A percentile compares a stretch with the other conserved stretches of the same genome.
These are phyloP conservation scores for Leptoxyphium fumago DNA, from an alignment of 2,329 filamentous ascomycete species.

Conservation along the genomic window DNA sequence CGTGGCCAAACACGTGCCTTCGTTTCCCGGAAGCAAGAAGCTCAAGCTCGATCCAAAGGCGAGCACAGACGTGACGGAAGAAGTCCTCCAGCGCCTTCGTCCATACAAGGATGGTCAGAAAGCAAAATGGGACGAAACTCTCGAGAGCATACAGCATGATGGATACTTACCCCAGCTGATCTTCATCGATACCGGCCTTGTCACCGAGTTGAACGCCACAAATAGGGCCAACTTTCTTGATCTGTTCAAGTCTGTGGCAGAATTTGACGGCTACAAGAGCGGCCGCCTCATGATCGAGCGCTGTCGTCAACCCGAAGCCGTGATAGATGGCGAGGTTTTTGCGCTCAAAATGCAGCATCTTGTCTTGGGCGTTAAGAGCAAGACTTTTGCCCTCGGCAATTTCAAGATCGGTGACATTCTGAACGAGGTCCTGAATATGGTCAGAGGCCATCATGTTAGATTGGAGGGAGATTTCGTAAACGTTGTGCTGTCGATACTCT, in stretches of 20 bases:
- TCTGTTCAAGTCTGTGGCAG: conserved; percentile 86
- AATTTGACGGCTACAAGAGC: conserved; percentile 92
- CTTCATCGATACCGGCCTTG: conserved; percentile 92
- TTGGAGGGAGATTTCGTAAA: conserved; percentile 98
- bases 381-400: conserved; percentile 80
- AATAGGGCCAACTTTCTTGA: conserved; percentile 89
- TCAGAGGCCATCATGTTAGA: conserved; percentile 78
- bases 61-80: conserved; percentile 66
- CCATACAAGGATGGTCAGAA: conserved; percentile 52
- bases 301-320: conserved; percentile 80
- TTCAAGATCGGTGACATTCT: conserved; percentile 94
- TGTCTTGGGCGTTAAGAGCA: conserved; percentile 76
- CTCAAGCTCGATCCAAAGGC: conserved; percentile 25
- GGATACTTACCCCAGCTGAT: conserved; percentile 88
- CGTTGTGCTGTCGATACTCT: conserved; percentile 84
- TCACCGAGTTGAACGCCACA: conserved; percentile 76
- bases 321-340: conserved; percentile 80
- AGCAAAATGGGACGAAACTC: conserved; percentile 56
- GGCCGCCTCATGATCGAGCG: conserved; percentile 93
- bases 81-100: conserved; percentile 65
- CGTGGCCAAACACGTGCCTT: conserved; percentile 24
- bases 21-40: conserved; percentile 6
- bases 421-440: conserved; percentile 81
- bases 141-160: conserved; percentile 65
- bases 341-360: conserved; percentile 95